Base-by-base conservation (phyloP, 768 basidiomycete species). In the Leccinum subtestaceum region DNA sequence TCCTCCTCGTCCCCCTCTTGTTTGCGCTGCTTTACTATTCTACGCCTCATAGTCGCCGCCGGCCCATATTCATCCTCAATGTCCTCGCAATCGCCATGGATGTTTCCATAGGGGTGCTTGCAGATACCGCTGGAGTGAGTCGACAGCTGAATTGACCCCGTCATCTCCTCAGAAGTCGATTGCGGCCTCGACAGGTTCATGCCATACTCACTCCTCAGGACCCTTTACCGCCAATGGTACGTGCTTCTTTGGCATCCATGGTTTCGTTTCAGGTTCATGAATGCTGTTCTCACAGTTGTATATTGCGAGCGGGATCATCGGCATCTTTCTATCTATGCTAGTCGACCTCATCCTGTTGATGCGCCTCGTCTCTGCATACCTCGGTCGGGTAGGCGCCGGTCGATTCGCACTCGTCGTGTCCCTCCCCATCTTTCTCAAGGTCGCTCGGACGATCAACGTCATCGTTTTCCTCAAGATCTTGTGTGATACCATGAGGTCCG, bases 11-110 rank as follows among this genome's bases (percentile, higher is more conserved):
- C 1, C 67, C 72, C 34, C 72, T 73, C 58, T 49, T 72, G 9
- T 59, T 69, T 9, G 72, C 72, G 12, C 31, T 73, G 38, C 69
- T 73, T 56, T 69, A 71, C 54, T 73, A 66, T 27, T 74, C 72
- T 6, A 72, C 65, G 4, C 58, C 64, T 0, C 56, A 62, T 34
- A 62, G 69, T 19, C 67, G 72, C 19, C 36, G 62, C 5, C 63
- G 62, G 10, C 65, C 71, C 1, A 71, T 73, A 36, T 73, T 74
- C 47, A 62, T 68, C 17, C 68, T 73, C 50, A 74, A 73, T 34
- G 63, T 71, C 2, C 29, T 63, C 5, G 59, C 21, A 34, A 60
- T 72, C 36, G 48, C 52, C 32, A 52, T 73, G 3, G 70, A 65
- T 25, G 65, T 71, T 10, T 32, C 52, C 3, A 66, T 57, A 11